Base-by-base conservation (phyloP, 139 green algal genomes). In the Chlorella sp. region DNA sequence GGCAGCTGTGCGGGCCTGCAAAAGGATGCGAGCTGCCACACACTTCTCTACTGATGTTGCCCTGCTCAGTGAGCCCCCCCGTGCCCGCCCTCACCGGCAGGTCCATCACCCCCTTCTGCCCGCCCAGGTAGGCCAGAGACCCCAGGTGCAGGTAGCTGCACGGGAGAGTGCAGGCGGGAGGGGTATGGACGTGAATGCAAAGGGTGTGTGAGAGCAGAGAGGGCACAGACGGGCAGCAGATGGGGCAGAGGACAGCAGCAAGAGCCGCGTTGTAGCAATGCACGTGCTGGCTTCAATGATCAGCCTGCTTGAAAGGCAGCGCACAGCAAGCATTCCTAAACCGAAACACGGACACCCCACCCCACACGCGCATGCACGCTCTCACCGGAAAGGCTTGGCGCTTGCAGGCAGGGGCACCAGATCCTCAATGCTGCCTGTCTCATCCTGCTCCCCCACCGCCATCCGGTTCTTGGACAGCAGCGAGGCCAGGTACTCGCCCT, bases 401-500 rank as follows among this genome's bases (percentile, higher is more conserved):
- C 79, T 26, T 2, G 28, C 36, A 11, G 79, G 79, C 39, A 85
- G 79, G 3, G 79, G 79, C 79, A 85, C 79, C 30, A 85, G 79
- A 11, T 85, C 79, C 5, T 12, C 48, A 37, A 0, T 34, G 77
- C 3, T 34, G 77, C 3, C 26, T 0, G 77, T 16, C 28, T 85
- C 42, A 30, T 14, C 14, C 18, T 26, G 42, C 79, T 85, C 42
- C 79, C 3, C 28, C 42, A 68, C 30, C 1, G 28, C 42, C 79
- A 85, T 42, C 30, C 42, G 26, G 26, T 68, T 36, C 69, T 84
- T 80, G 42, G 40, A 88, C 26, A 95, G 87, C 24, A 95, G 66
- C 26, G 86, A 82, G 0, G 90, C 94, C 71, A 96, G 79, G 61
- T 94, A 95, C 85, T 95, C 40, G 28, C 93, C 94, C 87, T 96